Evolutionary conservation across 73 alveolate species (phyloP).

Genomic region (Symbiodinium pilosum): DNA sequence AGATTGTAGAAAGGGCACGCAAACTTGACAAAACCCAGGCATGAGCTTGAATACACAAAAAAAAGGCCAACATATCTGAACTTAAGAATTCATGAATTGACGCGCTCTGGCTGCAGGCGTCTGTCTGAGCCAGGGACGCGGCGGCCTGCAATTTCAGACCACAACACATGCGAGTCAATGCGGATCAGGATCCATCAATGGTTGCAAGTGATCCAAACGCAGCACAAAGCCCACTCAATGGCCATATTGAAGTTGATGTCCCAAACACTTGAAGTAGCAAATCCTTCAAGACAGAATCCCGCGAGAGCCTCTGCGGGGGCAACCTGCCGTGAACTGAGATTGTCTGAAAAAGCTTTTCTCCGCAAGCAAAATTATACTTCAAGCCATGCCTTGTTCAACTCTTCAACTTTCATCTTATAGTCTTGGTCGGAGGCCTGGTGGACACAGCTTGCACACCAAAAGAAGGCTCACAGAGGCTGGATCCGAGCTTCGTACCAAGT

Average conservation of each 20-base stretch:
- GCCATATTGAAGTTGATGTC: too few species aligned
- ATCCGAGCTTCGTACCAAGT: constrained; percentile 15
- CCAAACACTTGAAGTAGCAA: too few species aligned
- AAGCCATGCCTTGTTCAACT: constrained; percentile 15
- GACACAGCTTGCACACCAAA: neutral
- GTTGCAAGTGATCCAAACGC: neutral
- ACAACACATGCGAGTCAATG: neutral
- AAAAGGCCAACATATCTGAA: too few species aligned
- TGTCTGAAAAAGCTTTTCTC: too few species aligned
- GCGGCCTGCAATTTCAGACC: neutral
- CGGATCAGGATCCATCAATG: too few species aligned
- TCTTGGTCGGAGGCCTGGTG: constrained; percentile 78
- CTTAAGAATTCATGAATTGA: too few species aligned
- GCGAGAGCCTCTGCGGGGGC: neutral
- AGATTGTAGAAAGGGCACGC: too few species aligned
- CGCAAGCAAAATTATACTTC: too few species aligned
- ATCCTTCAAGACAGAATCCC: too few species aligned
- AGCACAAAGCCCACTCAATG: neutral
- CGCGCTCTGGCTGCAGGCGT: neutral
- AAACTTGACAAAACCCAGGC: too few species aligned
- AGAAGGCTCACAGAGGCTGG: neutral
- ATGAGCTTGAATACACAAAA: too few species aligned
- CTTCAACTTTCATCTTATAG: constrained; percentile 59
- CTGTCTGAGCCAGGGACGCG: neutral
- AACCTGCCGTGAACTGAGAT: too few species aligned